A percentile compares a stretch with the other conserved stretches of the same genome.
Conservation (phyloP, 768 basidiomycete species). For the Suillus fuscotomentosus region DNA sequence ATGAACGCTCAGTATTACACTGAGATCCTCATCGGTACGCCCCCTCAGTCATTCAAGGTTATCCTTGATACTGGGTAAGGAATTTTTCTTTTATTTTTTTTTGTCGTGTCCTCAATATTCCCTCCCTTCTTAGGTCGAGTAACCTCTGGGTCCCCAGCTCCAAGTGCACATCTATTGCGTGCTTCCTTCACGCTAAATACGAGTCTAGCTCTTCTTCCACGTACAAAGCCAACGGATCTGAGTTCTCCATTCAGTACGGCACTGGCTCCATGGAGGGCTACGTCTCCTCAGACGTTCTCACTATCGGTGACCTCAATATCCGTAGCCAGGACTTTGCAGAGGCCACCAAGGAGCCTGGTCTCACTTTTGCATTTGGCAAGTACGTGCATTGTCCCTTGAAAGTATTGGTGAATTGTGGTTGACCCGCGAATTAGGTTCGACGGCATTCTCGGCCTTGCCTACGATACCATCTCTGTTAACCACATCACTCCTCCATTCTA, state of each 20-base stretch:
- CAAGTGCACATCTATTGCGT: constrained; percentile 83
- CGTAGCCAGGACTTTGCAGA: constrained; percentile 87
- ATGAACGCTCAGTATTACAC: constrained; percentile 98
- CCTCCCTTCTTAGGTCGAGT: constrained; percentile 55
- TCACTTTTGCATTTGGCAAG: constrained; percentile 97
- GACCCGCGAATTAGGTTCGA: constrained; percentile 64
- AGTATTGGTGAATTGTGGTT: neutral
- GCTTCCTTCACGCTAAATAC: constrained; percentile 94
- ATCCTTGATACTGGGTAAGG: constrained; percentile 86
- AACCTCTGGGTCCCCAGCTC: constrained; percentile 93
- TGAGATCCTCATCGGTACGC: constrained; percentile 80
- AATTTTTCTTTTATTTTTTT: neutral
- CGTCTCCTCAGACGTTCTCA: constrained; percentile 79
- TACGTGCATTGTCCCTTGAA: constrained; percentile 35
- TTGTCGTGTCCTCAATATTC: constrained; percentile 6
- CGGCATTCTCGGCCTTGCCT: constrained; percentile 91
- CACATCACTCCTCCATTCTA: constrained; percentile 93
- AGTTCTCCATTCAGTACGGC: constrained; percentile 91
- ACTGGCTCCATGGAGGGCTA: constrained; percentile 97
- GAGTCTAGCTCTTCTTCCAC: constrained; percentile 76
- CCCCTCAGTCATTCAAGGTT: constrained; percentile 90
- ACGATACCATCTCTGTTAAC: constrained; percentile 95
- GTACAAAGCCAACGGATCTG: constrained; percentile 86
- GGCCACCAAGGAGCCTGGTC: constrained; percentile 92
- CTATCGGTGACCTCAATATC: constrained; percentile 82